A percentile compares a stretch with the other conserved stretches of the same genome.
Conservation (phyloP, 2,329 filamentous ascomycete genomes). For the Fusarium beomiforme region DNA sequence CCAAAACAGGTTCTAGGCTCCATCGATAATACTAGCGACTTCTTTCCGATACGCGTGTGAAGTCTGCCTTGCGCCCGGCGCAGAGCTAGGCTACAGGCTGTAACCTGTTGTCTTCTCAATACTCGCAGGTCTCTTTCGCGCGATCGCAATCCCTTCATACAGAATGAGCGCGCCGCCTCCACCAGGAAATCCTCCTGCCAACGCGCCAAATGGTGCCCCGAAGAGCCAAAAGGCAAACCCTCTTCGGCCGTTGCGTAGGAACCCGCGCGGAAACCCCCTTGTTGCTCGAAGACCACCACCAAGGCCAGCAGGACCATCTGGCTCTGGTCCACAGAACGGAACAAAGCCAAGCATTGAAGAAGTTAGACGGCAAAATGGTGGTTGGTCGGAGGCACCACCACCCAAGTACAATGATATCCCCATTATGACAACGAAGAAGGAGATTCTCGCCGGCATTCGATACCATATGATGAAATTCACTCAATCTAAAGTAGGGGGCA, state of each 20-base stretch:
- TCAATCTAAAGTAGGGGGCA: constrained; percentile 65
- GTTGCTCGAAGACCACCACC: constrained; percentile 61
- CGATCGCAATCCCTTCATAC: constrained; percentile 1
- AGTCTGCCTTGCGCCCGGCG: constrained; percentile 12
- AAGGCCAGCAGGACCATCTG: constrained; percentile 39
- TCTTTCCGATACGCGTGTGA: constrained; percentile 2
- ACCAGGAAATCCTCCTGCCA: constrained; percentile 34
- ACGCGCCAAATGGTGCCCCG: constrained; percentile 48
- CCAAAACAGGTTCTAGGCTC: not conserved
- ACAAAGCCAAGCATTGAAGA: constrained; percentile 52
- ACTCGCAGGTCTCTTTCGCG: not conserved
- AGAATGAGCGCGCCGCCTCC: constrained; percentile 58
- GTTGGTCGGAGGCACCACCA: constrained; percentile 66
- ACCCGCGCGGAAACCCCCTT: constrained; percentile 67
- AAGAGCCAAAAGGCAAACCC: constrained; percentile 49
- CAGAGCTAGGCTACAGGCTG: constrained; percentile 31
- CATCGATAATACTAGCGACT: not conserved
- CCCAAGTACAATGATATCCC: constrained; percentile 66
- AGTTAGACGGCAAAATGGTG: constrained; percentile 59
- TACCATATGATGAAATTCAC: constrained; percentile 87
- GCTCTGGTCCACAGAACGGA: constrained; percentile 41
- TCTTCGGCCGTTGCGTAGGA: constrained; percentile 53
- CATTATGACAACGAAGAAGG: constrained; percentile 84
- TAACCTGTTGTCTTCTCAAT: constrained; percentile 22
- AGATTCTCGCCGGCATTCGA: constrained; percentile 80